Conservation (phyloP, 345 rosid genomes). For the Orychophragmus violaceus region DNA sequence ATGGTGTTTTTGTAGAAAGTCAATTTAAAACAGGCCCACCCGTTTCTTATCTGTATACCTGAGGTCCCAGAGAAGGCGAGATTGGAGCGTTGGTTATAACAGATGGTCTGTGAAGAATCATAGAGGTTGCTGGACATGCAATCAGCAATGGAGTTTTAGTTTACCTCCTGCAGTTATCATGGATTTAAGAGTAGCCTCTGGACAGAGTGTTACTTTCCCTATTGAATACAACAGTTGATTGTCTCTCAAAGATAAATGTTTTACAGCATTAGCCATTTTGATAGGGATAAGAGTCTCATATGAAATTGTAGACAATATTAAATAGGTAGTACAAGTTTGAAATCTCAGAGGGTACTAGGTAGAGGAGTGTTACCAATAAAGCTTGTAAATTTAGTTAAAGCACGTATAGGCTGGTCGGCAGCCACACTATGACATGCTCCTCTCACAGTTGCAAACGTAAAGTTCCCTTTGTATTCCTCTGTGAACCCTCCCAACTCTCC, state of each 20-base stretch:
- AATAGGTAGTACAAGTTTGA: background rate
- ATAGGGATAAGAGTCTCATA: background rate
- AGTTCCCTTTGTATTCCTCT: slow-evolving; percentile 2
- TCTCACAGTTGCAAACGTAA: slow-evolving; percentile 14
- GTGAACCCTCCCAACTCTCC: slow-evolving; percentile 27
- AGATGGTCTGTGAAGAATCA: slow-evolving; percentile 40
- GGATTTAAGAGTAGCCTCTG: slow-evolving; percentile 56
- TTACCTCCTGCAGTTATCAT: slow-evolving; percentile 53
- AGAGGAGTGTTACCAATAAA: slow-evolving; percentile 9
- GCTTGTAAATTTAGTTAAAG: background rate
- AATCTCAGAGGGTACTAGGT: background rate
- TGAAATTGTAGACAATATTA: background rate
- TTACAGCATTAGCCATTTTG: background rate
- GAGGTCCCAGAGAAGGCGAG: slow-evolving; percentile 72
- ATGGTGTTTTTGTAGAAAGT: background rate
- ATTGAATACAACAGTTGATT: slow-evolving; percentile 61
- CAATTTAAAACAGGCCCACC: background rate
- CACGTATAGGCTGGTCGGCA: slow-evolving; percentile 2
- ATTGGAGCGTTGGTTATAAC: slow-evolving; percentile 56
- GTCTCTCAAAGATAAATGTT: slow-evolving; percentile 50
- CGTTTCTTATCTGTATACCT: slow-evolving; percentile 40
- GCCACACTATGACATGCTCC: slow-evolving; percentile 13
- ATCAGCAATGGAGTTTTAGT: background rate
- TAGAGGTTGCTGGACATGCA: background rate
- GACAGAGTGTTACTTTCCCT: slow-evolving; percentile 62